Evolutionary conservation across 2,329 filamentous ascomycete genomes (phyloP).

Genomic region (Ophiobolus disseminans): DNA sequence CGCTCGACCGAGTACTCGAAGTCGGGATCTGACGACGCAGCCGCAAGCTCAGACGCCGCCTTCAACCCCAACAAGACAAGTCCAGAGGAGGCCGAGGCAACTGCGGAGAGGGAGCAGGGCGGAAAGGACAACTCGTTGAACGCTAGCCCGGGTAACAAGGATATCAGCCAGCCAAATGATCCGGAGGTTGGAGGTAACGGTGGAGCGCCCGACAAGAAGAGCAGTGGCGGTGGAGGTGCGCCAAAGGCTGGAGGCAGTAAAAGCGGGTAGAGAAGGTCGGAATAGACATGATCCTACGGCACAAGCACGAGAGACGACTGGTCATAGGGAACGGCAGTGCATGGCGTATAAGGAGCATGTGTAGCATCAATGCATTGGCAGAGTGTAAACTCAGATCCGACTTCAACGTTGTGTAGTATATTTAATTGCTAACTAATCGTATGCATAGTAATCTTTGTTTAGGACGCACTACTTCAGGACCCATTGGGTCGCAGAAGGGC

Average conservation of each 20-base stretch:
- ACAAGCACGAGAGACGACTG: background rate
- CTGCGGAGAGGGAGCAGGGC: conserved; percentile 46
- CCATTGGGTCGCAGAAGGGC: too few relatives aligned
- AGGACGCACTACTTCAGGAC: too few relatives aligned
- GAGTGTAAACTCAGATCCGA: too few relatives aligned
- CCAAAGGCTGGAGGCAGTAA: conserved; percentile 39
- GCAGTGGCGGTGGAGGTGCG: conserved; percentile 46
- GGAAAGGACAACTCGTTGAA: conserved; percentile 55
- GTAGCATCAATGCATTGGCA: conserved; percentile 1
- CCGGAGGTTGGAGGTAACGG: conserved; percentile 48
- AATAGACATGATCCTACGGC: background rate
- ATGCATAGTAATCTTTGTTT: too few relatives aligned
- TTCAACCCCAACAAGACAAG: conserved; percentile 73
- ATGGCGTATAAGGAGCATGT: background rate
- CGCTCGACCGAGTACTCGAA: conserved; percentile 71
- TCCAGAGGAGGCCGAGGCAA: conserved; percentile 66
- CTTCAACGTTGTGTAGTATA: too few relatives aligned
- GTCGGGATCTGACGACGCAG: conserved; percentile 68
- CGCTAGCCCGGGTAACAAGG: conserved; percentile 66
- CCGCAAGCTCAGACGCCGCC: conserved; percentile 65
- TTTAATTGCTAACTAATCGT: too few relatives aligned
- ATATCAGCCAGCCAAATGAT: conserved; percentile 60
- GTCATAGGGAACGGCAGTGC: too few relatives aligned
- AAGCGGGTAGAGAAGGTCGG: conserved; percentile 1
- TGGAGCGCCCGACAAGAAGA: conserved; percentile 41